These are phyloP conservation scores for Alternaria gansuensis DNA, from an alignment of 2,329 filamentous ascomycete genomes.

Conservation along the genomic window DNA sequence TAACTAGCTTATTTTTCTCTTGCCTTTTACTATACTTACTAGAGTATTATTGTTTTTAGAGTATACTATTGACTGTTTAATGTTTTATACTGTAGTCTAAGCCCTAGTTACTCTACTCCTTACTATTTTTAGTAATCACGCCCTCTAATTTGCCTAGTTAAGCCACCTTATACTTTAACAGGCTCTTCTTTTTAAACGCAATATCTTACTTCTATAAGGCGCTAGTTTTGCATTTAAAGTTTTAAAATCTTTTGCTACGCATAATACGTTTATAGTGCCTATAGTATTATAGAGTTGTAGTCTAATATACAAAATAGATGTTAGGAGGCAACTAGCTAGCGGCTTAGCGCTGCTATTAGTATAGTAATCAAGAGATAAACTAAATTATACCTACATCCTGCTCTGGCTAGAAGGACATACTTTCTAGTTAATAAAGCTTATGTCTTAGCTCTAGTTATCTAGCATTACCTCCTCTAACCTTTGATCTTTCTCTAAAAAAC, in stretches of 20 bases:
- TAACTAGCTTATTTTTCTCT: slow-evolving; percentile 1
- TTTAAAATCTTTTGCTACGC: background rate
- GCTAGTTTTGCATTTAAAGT: background rate
- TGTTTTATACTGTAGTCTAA: slow-evolving; percentile 4
- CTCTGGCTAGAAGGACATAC: slow-evolving; percentile 5
- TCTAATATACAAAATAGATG: background rate
- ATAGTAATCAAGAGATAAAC: slow-evolving; percentile 5
- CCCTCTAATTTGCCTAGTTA: slow-evolving; percentile 1
- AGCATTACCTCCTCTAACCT: slow-evolving; percentile 11
- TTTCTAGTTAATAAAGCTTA: slow-evolving; percentile 10
- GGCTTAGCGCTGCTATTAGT: background rate
- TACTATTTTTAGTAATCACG: background rate
- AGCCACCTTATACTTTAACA: background rate
- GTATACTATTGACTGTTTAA: background rate
- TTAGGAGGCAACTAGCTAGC: background rate
- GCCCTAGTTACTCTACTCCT: slow-evolving; percentile 2
- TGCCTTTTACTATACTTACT: background rate
- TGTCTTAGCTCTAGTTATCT: slow-evolving; percentile 4
- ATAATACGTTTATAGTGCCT: slow-evolving; percentile 3
- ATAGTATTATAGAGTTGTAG: slow-evolving; percentile 7
- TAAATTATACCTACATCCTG: background rate
- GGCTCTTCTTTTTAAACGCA: background rate
- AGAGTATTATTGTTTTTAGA: slow-evolving; percentile 2
- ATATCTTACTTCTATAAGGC: background rate
- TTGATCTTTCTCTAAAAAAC: slow-evolving; percentile 9